A percentile compares a stretch with the other conserved stretches of the same genome.
Conservation (phyloP, 2,329 filamentous ascomycete species). For the Metarhizium brunneum region DNA sequence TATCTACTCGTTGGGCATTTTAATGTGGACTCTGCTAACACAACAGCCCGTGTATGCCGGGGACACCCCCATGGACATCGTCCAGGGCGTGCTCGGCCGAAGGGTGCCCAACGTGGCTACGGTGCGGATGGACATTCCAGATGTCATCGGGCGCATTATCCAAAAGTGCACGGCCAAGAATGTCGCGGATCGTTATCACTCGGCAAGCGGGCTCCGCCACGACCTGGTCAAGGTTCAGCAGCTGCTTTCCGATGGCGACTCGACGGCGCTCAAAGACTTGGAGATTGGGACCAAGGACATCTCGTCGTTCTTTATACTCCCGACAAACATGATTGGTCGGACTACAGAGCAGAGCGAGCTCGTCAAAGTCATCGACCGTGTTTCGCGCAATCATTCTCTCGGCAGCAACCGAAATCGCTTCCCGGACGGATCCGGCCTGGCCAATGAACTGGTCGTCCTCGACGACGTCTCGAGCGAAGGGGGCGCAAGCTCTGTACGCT, state of each 20-base stretch:
- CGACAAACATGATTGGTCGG: slow-evolving; percentile 71
- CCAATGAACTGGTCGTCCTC: slow-evolving; percentile 36
- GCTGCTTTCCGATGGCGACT: slow-evolving; percentile 67
- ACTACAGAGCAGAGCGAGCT: slow-evolving; percentile 62
- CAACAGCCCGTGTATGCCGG: slow-evolving; percentile 75
- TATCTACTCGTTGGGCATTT: slow-evolving; percentile 82
- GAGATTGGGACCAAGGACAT: slow-evolving; percentile 75
- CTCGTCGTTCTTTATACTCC: slow-evolving; percentile 85
- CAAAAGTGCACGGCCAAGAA: slow-evolving; percentile 89
- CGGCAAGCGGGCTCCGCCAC: slow-evolving; percentile 73
- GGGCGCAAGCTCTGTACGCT: slow-evolving; percentile 46
- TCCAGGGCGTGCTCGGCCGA: slow-evolving; percentile 77
- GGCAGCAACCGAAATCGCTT: slow-evolving; percentile 36
- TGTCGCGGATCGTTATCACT: slow-evolving; percentile 82
- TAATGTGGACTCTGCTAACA: slow-evolving; percentile 81
- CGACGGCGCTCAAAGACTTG: slow-evolving; percentile 61
- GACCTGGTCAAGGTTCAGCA: slow-evolving; percentile 69
- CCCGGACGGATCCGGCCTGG: slow-evolving; percentile 45
- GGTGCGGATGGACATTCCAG: slow-evolving; percentile 73
- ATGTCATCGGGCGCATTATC: slow-evolving; percentile 72
- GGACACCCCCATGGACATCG: slow-evolving; percentile 74
- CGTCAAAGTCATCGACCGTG: slow-evolving; percentile 65
- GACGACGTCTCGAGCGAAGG: slow-evolving; percentile 51
- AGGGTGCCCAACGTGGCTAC: slow-evolving; percentile 69
- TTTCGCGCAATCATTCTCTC: slow-evolving; percentile 54